A percentile compares a stretch with the other conserved stretches of the same genome.
Evolutionary conservation across 331 rosid genomes (phyloP).

Genomic region (Stylosanthes scabra): DNA sequence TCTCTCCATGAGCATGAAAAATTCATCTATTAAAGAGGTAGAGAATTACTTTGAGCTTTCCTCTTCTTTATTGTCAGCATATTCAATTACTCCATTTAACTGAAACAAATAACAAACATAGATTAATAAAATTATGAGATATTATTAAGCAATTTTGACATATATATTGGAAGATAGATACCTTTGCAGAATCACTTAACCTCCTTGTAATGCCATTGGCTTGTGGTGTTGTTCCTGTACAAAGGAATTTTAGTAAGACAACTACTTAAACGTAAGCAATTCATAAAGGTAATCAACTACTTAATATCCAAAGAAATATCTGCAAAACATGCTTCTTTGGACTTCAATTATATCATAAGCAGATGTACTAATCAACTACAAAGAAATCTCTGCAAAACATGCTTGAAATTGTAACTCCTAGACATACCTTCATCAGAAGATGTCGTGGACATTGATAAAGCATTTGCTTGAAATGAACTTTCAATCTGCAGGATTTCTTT

Average conservation of each 20-base stretch:
- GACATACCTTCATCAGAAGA: constrained; percentile 50
- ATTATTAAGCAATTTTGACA: constrained; percentile 2
- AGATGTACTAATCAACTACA: constrained; percentile 1
- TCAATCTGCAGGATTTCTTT: constrained; percentile 69
- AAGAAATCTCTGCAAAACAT: constrained; percentile 26
- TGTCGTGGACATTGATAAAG: constrained; percentile 36
- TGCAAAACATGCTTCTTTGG: neutral
- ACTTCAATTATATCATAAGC: constrained; percentile 15
- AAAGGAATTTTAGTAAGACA: constrained; percentile 32
- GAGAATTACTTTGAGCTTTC: constrained; percentile 68
- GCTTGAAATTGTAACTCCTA: constrained; percentile 20
- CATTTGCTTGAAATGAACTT: constrained; percentile 55
- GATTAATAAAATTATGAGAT: constrained; percentile 7
- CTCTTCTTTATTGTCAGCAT: constrained; percentile 41
- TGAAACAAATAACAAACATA: constrained; percentile 38
- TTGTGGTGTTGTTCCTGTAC: constrained; percentile 47
- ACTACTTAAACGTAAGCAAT: constrained; percentile 14
- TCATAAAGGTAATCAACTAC: constrained; percentile 2
- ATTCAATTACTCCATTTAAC: constrained; percentile 52
- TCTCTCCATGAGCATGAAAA: neutral
- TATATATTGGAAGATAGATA: constrained; percentile 19
- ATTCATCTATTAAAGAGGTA: too few relatives aligned
- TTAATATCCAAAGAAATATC: too few relatives aligned
- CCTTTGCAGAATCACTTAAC: constrained; percentile 55
- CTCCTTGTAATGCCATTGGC: constrained; percentile 50